Conservation (phyloP, 805 yeast genomes). For the Schizosaccharomyces octosporus region DNA sequence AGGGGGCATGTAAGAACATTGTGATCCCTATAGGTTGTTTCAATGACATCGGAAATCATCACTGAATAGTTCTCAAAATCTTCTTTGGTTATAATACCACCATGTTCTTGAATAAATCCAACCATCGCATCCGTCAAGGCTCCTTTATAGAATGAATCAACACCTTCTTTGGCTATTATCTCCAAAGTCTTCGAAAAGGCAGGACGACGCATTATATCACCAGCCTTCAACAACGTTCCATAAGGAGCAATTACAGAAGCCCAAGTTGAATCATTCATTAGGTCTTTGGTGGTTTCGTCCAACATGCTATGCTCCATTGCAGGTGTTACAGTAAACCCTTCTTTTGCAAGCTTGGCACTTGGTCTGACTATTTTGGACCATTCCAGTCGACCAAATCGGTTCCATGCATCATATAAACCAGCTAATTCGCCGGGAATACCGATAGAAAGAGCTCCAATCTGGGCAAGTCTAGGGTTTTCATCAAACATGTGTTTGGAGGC, state of each 20-base stretch:
- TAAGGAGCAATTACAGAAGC: slow-evolving; percentile 10
- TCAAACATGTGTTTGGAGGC: slow-evolving; percentile 45
- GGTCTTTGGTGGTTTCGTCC: background rate
- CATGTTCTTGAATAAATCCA: slow-evolving; percentile 22
- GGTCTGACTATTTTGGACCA: slow-evolving; percentile 63
- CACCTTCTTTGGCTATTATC: slow-evolving; percentile 47
- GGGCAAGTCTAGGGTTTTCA: slow-evolving; percentile 22
- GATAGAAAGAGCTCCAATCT: slow-evolving; percentile 61
- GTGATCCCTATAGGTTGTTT: slow-evolving; percentile 19
- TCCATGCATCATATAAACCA: slow-evolving; percentile 42
- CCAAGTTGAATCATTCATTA: slow-evolving; percentile 12
- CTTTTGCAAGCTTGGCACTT: slow-evolving; percentile 35
- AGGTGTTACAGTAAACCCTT: slow-evolving; percentile 36
- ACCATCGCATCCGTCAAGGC: slow-evolving; percentile 43
- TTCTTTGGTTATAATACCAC: slow-evolving; percentile 42
- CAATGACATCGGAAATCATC: slow-evolving; percentile 20
- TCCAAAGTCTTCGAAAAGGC: slow-evolving; percentile 42
- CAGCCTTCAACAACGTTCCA: slow-evolving; percentile 19
- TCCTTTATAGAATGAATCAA: slow-evolving; percentile 60
- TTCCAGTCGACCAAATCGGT: slow-evolving; percentile 32
- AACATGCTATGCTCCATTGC: slow-evolving; percentile 22
- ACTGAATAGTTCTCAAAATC: slow-evolving; percentile 47
- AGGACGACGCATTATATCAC: slow-evolving; percentile 41
- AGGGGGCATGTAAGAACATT: slow-evolving; percentile 39
- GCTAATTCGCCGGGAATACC: slow-evolving; percentile 81